Conservation (phyloP, 257 asterid genomes). For the Gentiana macrophylla region DNA sequence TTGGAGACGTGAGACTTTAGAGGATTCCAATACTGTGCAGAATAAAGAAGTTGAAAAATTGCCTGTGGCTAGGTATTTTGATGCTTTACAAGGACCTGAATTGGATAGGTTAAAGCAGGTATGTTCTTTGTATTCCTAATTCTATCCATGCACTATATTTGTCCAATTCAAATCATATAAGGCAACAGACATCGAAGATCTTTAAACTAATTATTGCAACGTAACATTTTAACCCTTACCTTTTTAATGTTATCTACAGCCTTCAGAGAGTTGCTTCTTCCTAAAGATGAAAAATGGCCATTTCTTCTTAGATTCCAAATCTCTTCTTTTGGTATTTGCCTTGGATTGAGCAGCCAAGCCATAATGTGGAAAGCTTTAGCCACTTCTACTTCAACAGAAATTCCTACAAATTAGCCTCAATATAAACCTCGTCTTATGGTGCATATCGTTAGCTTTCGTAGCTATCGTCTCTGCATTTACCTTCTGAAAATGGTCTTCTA, state of each 20-base stretch:
- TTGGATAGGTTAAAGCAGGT: constrained; percentile 63
- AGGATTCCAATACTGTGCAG: constrained; percentile 16
- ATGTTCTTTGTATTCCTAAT: constrained; percentile 9
- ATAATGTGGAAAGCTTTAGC: constrained; percentile 85
- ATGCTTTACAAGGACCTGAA: constrained; percentile 87
- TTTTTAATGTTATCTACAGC: constrained; percentile 32
- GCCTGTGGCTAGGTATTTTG: constrained; percentile 58
- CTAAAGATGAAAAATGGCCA: constrained; percentile 78
- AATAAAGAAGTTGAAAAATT: constrained; percentile 27
- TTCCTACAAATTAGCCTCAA: constrained; percentile 45
- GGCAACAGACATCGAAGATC: no score
- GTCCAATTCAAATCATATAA: no score
- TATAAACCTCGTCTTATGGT: constrained; percentile 58
- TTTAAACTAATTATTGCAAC: no score
- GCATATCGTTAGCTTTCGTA: constrained; percentile 41
- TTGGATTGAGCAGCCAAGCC: constrained; percentile 95
- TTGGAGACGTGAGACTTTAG: constrained; percentile 19
- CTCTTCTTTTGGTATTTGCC: constrained; percentile 68
- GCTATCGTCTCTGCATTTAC: constrained; percentile 25
- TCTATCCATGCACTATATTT: no score
- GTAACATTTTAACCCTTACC: no score
- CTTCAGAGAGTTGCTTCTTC: constrained; percentile 56
- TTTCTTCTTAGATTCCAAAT: constrained; percentile 78
- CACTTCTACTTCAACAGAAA: constrained; percentile 38
- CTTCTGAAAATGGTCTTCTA: constrained; percentile 52